A percentile compares a stretch with the other conserved stretches of the same genome.
Conservation (phyloP, 768 basidiomycete genomes). For the Macrolepiota albuminosa region DNA sequence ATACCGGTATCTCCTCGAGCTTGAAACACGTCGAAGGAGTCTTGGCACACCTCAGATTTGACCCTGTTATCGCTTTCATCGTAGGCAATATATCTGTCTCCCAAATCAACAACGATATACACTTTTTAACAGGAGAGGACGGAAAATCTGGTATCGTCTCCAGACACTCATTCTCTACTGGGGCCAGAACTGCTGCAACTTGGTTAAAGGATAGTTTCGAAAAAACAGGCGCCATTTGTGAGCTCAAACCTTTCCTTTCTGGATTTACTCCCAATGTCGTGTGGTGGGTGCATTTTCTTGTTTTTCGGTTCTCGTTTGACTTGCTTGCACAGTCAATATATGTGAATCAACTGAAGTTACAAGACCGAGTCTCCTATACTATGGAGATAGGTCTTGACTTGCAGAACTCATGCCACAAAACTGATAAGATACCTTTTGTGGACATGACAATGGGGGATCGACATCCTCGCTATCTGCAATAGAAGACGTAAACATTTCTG, state of each 20-base stretch:
- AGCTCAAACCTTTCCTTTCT: constrained; percentile 54
- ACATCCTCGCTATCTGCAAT: too few species aligned
- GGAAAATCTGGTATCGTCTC: constrained; percentile 64
- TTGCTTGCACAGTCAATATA: not conserved
- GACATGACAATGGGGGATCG: too few species aligned
- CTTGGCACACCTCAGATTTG: constrained; percentile 57
- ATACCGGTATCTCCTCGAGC: constrained; percentile 55
- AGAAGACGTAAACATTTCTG: too few species aligned
- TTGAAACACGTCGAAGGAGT: constrained; percentile 52
- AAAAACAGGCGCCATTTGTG: constrained; percentile 69
- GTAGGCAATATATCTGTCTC: constrained; percentile 64
- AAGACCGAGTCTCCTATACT: too few species aligned
- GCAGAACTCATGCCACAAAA: too few species aligned
- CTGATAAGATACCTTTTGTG: too few species aligned
- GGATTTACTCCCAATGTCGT: constrained; percentile 88
- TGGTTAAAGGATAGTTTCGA: constrained; percentile 78
- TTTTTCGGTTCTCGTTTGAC: not conserved
- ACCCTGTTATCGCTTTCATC: constrained; percentile 62
- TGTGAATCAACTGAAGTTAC: too few species aligned
- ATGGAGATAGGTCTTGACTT: too few species aligned
- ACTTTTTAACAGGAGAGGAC: constrained; percentile 84
- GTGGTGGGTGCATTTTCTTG: constrained; percentile 45
- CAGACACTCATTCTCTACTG: constrained; percentile 77
- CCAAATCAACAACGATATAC: constrained; percentile 65
- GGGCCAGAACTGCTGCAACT: constrained; percentile 57